These are phyloP conservation scores for Sporothrix brasiliensis DNA, from an alignment of 2,329 filamentous ascomycete species.

Conservation along the genomic window DNA sequence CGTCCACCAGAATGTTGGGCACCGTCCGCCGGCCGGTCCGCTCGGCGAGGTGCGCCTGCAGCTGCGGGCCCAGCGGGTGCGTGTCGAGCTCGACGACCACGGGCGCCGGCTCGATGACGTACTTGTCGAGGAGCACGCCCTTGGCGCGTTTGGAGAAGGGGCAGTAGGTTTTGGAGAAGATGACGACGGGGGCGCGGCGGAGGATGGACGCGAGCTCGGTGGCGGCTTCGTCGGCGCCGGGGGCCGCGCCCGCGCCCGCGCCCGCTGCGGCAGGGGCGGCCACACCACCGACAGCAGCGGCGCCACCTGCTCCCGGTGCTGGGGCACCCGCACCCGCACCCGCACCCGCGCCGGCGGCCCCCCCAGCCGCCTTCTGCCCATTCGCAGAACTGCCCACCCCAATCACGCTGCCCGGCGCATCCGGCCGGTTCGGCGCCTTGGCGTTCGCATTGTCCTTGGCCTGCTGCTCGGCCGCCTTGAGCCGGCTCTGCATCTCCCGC, in stretches of 20 bases:
- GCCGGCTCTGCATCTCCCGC: constrained; percentile 60
- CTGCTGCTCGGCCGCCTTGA: constrained; percentile 69
- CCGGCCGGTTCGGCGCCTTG: constrained; percentile 64
- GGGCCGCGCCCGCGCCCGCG: constrained; percentile 38
- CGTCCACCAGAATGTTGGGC: constrained; percentile 87
- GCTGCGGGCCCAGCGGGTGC: constrained; percentile 69
- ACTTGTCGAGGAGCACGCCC: constrained; percentile 77
- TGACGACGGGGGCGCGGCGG: constrained; percentile 76
- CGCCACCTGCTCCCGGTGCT: constrained; percentile 41
- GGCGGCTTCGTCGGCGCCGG: constrained; percentile 64
- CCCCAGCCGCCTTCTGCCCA: constrained; percentile 53
- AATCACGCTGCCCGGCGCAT: constrained; percentile 60
- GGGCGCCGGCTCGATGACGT: constrained; percentile 78
- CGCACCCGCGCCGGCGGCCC: constrained; percentile 31
- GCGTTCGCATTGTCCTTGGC: constrained; percentile 70
- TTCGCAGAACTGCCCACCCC: constrained; percentile 62
- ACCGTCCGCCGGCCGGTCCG: constrained; percentile 84
- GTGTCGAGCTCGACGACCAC: constrained; percentile 89
- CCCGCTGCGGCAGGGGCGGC: constrained; percentile 55
- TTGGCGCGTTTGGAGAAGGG: constrained; percentile 86
- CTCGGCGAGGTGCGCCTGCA: constrained; percentile 72
- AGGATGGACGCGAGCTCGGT: constrained; percentile 75
- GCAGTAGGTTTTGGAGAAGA: constrained; percentile 96
- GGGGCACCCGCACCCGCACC: constrained; percentile 38
- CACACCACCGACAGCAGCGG: constrained; percentile 50